Percentiles rank a stretch among this genome's conserved stretches.
Evolutionary conservation across 2,329 filamentous ascomycete genomes (phyloP).

Genomic region (Podosphaera xanthii): DNA sequence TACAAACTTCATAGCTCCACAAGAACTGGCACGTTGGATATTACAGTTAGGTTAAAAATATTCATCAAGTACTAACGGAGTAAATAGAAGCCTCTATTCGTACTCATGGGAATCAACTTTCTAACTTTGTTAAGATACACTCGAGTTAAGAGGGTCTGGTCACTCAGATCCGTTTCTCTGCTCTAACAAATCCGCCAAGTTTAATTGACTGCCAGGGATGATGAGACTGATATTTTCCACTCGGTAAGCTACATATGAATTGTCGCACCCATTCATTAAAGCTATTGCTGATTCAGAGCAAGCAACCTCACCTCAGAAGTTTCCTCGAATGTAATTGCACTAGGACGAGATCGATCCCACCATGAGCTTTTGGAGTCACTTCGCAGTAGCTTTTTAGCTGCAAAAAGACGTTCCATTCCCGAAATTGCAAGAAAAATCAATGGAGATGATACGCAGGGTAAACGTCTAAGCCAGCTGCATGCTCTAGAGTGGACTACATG

Average conservation of each 20-base stretch:
- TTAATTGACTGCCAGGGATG: constrained; percentile 18
- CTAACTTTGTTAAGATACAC: too few species aligned
- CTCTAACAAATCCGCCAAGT: constrained; percentile 1
- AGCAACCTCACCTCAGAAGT: constrained; percentile 43
- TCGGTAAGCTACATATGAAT: constrained; percentile 33
- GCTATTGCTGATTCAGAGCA: constrained; percentile 4
- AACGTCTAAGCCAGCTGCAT: not conserved
- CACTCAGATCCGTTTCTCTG: too few species aligned
- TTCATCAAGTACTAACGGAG: too few species aligned
- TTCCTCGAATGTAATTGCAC: constrained; percentile 62
- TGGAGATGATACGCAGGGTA: too few species aligned
- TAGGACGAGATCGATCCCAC: constrained; percentile 63
- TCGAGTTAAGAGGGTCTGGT: too few species aligned
- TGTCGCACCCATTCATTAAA: not conserved
- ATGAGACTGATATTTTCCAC: constrained; percentile 73
- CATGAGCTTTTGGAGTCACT: constrained; percentile 79
- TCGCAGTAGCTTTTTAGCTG: constrained; percentile 57
- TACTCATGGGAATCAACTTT: too few species aligned
- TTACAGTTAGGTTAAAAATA: too few species aligned
- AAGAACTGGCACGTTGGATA: too few species aligned
- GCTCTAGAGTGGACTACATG: constrained; percentile 40
- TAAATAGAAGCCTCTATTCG: too few species aligned
- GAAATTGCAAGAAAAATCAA: too few species aligned
- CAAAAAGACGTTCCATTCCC: constrained; percentile 22
- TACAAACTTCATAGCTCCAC: too few species aligned